These are phyloP conservation scores for Fusarium sarcochroum DNA, from an alignment of 2,329 filamentous ascomycete species.

Conservation along the genomic window DNA sequence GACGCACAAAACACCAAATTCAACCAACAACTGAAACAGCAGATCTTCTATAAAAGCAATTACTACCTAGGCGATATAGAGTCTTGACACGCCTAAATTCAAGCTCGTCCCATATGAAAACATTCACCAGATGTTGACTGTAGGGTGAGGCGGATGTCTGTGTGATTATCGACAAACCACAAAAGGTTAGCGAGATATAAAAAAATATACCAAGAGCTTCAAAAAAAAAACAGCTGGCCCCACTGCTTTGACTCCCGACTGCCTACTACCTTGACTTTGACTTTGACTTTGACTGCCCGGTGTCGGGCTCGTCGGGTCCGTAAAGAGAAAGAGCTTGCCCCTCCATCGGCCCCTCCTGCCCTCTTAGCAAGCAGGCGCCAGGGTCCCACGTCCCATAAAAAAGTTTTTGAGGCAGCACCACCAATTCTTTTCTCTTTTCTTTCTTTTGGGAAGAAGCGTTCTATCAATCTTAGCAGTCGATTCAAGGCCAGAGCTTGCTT, in stretches of 20 bases:
- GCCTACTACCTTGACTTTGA: too few species aligned
- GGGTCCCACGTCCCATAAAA: constrained; percentile 54
- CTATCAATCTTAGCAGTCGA: constrained; percentile 57
- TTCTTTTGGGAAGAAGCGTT: constrained; percentile 69
- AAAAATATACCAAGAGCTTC: constrained; percentile 19
- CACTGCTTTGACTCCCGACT: constrained; percentile 12
- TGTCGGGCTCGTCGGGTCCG: too few species aligned
- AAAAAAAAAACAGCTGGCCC: background rate
- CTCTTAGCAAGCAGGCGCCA: constrained; percentile 19
- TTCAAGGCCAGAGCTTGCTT: constrained; percentile 50
- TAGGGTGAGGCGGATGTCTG: constrained; percentile 2
- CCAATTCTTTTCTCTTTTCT: constrained; percentile 58
- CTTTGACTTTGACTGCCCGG: too few species aligned
- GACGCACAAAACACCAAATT: background rate
- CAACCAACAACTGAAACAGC: background rate
- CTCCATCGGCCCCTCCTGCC: constrained; percentile 26
- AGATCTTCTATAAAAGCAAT: too few species aligned
- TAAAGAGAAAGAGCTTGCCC: constrained; percentile 26
- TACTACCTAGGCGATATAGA: too few species aligned
- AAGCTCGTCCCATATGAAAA: background rate
- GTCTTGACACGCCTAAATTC: background rate
- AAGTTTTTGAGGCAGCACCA: constrained; percentile 55
- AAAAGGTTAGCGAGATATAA: background rate
- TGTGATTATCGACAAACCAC: background rate
- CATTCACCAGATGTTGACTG: background rate